These are phyloP conservation scores for Physcia stellaris DNA, from an alignment of 495 filamentous ascomycete species.

Conservation along the genomic window DNA sequence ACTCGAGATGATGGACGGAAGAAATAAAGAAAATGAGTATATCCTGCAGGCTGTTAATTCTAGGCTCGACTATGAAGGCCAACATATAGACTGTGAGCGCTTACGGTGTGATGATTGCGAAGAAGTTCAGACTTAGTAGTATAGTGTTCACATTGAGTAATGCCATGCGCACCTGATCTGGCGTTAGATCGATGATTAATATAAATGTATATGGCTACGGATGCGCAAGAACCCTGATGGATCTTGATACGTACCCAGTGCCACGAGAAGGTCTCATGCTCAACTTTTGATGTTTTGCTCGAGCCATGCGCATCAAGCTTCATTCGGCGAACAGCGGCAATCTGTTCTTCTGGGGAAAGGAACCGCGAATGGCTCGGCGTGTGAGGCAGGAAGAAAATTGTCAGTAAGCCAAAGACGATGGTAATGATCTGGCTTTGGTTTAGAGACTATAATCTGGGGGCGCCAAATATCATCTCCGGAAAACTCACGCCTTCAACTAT, in stretches of 20 bases:
- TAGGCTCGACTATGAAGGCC: no score
- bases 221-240: not conserved
- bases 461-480: not conserved
- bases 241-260: conserved; percentile 9
- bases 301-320: conserved; percentile 28
- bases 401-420: conserved; percentile 25
- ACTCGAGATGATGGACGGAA: conserved; percentile 37
- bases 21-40: conserved; percentile 31
- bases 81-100: not conserved
- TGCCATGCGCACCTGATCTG: conserved; percentile 25
- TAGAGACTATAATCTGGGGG: not conserved
- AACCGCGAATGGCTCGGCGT: conserved; percentile 29
- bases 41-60: conserved; percentile 9
- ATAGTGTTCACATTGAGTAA: conserved; percentile 28
- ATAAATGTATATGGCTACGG: not conserved
- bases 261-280: conserved; percentile 32
- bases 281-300: conserved; percentile 21
- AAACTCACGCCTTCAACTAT: conserved; percentile 12
- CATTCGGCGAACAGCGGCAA: conserved; percentile 24
- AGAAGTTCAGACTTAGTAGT: conserved; percentile 9
- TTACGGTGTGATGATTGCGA: conserved; percentile 14
- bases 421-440: conserved; percentile 26
- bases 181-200: no score
- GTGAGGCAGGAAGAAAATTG: conserved; percentile 32
- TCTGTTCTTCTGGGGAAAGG: conserved; percentile 23